Conservation (phyloP, 1,284 basidiomycete genomes). For the Baeospora myosura region DNA sequence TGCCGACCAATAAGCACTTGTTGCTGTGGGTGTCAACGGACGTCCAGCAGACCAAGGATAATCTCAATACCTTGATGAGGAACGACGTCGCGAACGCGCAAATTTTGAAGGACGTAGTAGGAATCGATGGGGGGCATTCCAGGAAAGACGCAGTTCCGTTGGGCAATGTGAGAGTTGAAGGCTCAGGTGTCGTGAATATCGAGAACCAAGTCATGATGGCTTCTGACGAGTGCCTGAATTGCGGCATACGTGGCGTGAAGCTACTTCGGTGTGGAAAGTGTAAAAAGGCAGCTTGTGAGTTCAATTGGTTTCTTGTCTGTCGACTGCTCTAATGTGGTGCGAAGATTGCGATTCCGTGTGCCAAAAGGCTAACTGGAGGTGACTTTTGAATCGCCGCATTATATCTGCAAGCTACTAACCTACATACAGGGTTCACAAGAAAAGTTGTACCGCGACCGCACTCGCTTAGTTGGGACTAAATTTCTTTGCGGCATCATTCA, state of each 20-base stretch:
- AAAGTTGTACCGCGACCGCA: neutral
- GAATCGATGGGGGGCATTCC: slow-evolving; percentile 8
- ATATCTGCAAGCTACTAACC: no score
- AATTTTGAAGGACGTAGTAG: slow-evolving; percentile 7
- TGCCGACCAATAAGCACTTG: slow-evolving; percentile 14
- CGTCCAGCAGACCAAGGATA: slow-evolving; percentile 18
- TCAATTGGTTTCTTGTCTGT: neutral
- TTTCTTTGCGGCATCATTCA: no score
- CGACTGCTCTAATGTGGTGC: neutral
- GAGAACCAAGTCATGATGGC: slow-evolving; percentile 18
- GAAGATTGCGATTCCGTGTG: slow-evolving; percentile 23
- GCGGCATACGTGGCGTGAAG: slow-evolving; percentile 21
- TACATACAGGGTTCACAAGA: neutral
- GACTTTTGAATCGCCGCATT: no score
- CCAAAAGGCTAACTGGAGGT: slow-evolving; percentile 26
- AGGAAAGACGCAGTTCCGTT: slow-evolving; percentile 18
- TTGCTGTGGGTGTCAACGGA: slow-evolving; percentile 19
- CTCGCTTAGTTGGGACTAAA: no score
- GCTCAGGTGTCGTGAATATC: slow-evolving; percentile 13
- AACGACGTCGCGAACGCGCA: slow-evolving; percentile 17
- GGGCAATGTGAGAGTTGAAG: slow-evolving; percentile 15
- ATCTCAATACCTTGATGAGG: slow-evolving; percentile 18
- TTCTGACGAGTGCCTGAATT: slow-evolving; percentile 22
- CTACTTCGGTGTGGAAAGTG: slow-evolving; percentile 22
- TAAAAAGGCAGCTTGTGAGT: slow-evolving; percentile 22